Percentiles rank a stretch among this genome's conserved stretches.
These are phyloP conservation scores for Babesia divergens DNA, from an alignment of 169 alveolate genomes.

Conservation along the genomic window DNA sequence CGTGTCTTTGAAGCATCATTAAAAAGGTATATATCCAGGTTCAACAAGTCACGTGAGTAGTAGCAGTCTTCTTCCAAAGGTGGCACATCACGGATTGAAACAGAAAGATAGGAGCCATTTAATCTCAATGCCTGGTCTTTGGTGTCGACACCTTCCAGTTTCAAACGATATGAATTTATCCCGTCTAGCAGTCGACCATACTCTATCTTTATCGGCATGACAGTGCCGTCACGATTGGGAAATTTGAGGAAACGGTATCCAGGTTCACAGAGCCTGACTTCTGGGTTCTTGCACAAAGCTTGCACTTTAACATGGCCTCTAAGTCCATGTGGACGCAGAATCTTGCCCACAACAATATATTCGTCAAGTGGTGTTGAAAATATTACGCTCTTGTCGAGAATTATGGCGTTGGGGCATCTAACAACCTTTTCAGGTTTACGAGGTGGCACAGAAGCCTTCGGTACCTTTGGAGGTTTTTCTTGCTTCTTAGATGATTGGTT, in stretches of 20 bases:
- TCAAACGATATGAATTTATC: constrained; percentile 27
- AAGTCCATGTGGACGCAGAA: constrained; percentile 42
- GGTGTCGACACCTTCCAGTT: constrained; percentile 58
- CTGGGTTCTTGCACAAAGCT: constrained; percentile 30
- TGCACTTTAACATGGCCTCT: constrained; percentile 52
- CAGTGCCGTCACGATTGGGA: constrained; percentile 41
- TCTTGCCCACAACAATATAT: constrained; percentile 46
- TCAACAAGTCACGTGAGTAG: constrained; percentile 43
- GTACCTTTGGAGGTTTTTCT: neutral
- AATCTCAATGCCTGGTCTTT: constrained; percentile 50
- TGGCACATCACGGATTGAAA: constrained; percentile 38
- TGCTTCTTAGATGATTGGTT: neutral
- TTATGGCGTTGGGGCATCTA: constrained; percentile 16
- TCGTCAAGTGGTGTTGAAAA: constrained; percentile 39
- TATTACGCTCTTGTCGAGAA: constrained; percentile 35
- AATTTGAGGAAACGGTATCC: constrained; percentile 50
- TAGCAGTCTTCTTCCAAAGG: constrained; percentile 57
- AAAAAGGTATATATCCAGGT: constrained; percentile 32
- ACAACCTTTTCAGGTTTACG: neutral
- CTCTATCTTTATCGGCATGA: constrained; percentile 49
- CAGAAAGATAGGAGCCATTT: constrained; percentile 43
- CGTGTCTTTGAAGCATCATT: constrained; percentile 41
- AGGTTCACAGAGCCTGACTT: constrained; percentile 43
- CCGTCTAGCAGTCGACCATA: constrained; percentile 35
- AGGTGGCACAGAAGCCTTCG: neutral